A percentile compares a stretch with the other conserved stretches of the same genome.
These are phyloP conservation scores for Quercus cerris DNA, from an alignment of 306 rosid genomes.

Conservation along the genomic window DNA sequence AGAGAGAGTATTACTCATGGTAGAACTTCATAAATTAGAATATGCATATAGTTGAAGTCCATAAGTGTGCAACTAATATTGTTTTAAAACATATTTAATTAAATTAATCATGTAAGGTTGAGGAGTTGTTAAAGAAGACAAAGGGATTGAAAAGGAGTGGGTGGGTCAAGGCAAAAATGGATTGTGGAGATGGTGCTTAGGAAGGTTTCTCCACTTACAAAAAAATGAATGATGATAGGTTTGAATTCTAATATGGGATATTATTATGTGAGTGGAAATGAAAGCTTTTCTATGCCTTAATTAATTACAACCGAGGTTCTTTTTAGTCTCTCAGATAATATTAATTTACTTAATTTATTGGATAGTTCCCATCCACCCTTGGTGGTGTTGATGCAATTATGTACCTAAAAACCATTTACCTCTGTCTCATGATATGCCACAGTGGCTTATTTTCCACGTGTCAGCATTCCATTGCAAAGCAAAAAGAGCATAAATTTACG, in stretches of 20 bases:
- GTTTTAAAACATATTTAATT: conserved; percentile 6
- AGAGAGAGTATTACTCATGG: no score
- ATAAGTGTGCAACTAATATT: conserved; percentile 16
- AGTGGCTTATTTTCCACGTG: conserved; percentile 22
- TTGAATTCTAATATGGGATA: conserved; percentile 29
- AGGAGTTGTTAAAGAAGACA: conserved; percentile 35
- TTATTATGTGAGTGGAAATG: conserved; percentile 17
- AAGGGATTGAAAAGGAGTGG: conserved; percentile 17
- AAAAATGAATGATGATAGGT: conserved; percentile 38
- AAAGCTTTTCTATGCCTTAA: neutral
- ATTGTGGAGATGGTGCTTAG: conserved; percentile 59
- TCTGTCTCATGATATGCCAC: conserved; percentile 29
- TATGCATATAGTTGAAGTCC: neutral
- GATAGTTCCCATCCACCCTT: conserved; percentile 11
- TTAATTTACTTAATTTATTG: neutral
- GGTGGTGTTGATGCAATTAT: conserved; percentile 26
- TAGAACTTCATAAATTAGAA: no score
- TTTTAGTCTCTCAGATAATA: neutral
- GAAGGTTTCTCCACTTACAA: conserved; percentile 59
- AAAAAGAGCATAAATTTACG: neutral
- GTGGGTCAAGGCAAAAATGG: conserved; percentile 47
- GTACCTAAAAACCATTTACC: conserved; percentile 26
- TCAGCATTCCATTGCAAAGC: neutral
- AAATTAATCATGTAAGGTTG: conserved; percentile 22
- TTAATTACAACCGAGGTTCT: conserved; percentile 1